Percentiles rank a stretch among this genome's conserved stretches.
phyloP scores from a whole-genome alignment of 140 eudicot genomes.

The Ambrosia hybrid region DNA sequence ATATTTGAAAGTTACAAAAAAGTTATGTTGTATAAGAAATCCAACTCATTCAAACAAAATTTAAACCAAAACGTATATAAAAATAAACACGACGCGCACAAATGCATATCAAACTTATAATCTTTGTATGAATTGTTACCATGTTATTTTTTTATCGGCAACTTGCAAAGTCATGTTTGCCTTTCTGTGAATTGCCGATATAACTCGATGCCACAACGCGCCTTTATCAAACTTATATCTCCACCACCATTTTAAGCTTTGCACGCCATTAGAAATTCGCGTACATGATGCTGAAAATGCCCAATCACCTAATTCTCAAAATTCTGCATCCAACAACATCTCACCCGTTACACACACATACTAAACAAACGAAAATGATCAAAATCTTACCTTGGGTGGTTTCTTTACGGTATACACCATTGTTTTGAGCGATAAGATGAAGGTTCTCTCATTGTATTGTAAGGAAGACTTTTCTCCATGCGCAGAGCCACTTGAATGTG shows the following conservation, averaged over 20 bases:
- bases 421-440: slow-evolving; percentile 56
- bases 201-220: too few relatives aligned
- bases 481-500: slow-evolving; percentile 23
- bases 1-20: too few relatives aligned
- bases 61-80: too few relatives aligned
- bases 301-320: slow-evolving; percentile 84
- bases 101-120: too few relatives aligned
- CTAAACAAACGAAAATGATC: background rate
- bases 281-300: slow-evolving; percentile 58
- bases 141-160: too few relatives aligned
- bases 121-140: too few relatives aligned
- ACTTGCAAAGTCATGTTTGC: too few relatives aligned
- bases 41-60: too few relatives aligned
- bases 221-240: too few relatives aligned
- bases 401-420: slow-evolving; percentile 63
- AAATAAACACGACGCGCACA: too few relatives aligned
- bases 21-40: too few relatives aligned
- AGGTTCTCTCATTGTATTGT: slow-evolving; percentile 62
- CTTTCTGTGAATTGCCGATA: too few relatives aligned
- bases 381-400: slow-evolving; percentile 66
- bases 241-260: slow-evolving; percentile 51
- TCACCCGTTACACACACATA: background rate
- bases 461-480: slow-evolving; percentile 42
- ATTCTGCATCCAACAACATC: slow-evolving; percentile 39
- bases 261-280: slow-evolving; percentile 72